These are phyloP conservation scores for Penicillium mononematosum DNA, from an alignment of 495 filamentous ascomycete genomes.

Conservation along the genomic window DNA sequence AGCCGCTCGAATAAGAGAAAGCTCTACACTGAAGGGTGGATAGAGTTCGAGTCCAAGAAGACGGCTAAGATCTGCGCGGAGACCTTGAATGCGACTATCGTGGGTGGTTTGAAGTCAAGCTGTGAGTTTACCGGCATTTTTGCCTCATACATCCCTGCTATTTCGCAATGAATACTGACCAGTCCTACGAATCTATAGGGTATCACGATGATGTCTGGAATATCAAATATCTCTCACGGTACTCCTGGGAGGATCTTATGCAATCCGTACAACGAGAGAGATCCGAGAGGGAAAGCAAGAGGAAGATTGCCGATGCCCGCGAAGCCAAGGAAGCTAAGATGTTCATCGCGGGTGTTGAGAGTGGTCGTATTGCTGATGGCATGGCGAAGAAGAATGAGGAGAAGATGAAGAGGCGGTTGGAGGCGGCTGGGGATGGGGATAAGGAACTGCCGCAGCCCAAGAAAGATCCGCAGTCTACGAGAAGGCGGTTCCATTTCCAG, in stretches of 20 bases:
- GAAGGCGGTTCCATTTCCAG: constrained; percentile 76
- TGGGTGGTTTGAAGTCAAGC: constrained; percentile 72
- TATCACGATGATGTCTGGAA: constrained; percentile 96
- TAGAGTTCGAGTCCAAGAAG: constrained; percentile 76
- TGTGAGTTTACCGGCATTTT: background rate
- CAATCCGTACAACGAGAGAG: constrained; percentile 73
- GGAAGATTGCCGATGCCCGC: constrained; percentile 74
- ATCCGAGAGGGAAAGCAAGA: constrained; percentile 72
- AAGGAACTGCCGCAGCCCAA: constrained; percentile 16
- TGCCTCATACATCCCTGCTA: background rate
- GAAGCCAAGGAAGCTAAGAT: constrained; percentile 78
- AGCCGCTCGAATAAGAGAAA: constrained; percentile 86
- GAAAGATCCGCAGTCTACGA: constrained; percentile 30
- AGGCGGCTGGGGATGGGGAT: constrained; percentile 20
- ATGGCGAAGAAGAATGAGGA: constrained; percentile 64
- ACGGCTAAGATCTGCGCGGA: constrained; percentile 84
- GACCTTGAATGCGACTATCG: constrained; percentile 73
- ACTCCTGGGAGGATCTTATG: constrained; percentile 68
- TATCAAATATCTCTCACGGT: constrained; percentile 73
- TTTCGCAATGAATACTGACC: background rate
- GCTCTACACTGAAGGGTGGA: constrained; percentile 87
- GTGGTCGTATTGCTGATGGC: constrained; percentile 71
- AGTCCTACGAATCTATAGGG: background rate
- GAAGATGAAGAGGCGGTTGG: constrained; percentile 49
- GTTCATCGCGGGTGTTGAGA: constrained; percentile 79